These are phyloP conservation scores for Tetracladium marchalianum DNA, from an alignment of 495 filamentous ascomycete genomes.

Conservation along the genomic window DNA sequence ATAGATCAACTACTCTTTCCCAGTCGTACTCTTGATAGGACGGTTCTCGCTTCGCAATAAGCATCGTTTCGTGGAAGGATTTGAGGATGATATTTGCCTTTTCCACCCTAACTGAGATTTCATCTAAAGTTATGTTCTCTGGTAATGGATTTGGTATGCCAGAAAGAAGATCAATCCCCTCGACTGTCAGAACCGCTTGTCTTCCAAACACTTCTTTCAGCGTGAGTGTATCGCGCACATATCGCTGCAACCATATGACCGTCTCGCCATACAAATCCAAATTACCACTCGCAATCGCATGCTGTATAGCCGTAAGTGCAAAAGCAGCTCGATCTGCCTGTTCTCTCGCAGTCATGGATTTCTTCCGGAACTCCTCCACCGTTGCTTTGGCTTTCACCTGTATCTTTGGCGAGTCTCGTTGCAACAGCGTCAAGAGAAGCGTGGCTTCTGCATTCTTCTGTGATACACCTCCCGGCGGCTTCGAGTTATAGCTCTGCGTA, in stretches of 20 bases:
- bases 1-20: conserved; percentile 6
- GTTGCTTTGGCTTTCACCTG: conserved; percentile 6
- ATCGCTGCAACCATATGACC: conserved; percentile 23
- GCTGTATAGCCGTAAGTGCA: conserved; percentile 18
- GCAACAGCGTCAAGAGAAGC: conserved; percentile 9
- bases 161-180: conserved; percentile 19
- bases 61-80: conserved; percentile 8
- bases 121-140: conserved; percentile 7
- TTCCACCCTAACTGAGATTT: conserved; percentile 4
- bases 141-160: conserved; percentile 7
- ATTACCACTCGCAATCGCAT: conserved; percentile 23
- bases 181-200: conserved; percentile 9
- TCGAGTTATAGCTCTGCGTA: background rate
- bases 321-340: conserved; percentile 20
- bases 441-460: conserved; percentile 14
- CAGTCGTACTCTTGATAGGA: conserved; percentile 7
- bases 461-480: background rate
- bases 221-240: conserved; percentile 22
- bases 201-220: conserved; percentile 9
- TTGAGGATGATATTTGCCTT: conserved; percentile 7
- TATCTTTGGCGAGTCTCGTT: conserved; percentile 7
- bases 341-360: conserved; percentile 14
- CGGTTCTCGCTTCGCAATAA: conserved; percentile 9
- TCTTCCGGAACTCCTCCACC: conserved; percentile 14
- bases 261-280: conserved; percentile 18